Percentiles rank a stretch among this genome's conserved stretches.
Conservation (phyloP, 805 yeast genomes). For the Wickerhamia fluorescens region DNA sequence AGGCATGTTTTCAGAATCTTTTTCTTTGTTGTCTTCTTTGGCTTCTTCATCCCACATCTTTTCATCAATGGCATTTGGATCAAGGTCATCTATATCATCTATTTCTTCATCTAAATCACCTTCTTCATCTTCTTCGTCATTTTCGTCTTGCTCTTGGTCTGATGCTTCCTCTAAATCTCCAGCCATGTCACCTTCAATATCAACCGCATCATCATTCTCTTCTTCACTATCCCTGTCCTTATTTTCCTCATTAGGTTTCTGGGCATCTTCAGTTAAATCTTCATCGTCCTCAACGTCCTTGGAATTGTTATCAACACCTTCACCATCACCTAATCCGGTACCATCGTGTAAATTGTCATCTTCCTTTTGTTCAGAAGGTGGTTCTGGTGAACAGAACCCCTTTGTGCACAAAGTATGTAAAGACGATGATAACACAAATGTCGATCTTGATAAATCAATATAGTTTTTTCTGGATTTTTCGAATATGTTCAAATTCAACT, state of each 20-base stretch:
- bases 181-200: slow-evolving; percentile 95
- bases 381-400: slow-evolving; percentile 92
- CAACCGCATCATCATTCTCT: slow-evolving; percentile 82
- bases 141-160: slow-evolving; percentile 49
- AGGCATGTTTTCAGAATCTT: slow-evolving; percentile 68
- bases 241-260: slow-evolving; percentile 66
- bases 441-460: slow-evolving; percentile 49
- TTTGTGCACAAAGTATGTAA: slow-evolving; percentile 58
- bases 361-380: slow-evolving; percentile 57
- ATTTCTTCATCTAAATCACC: slow-evolving; percentile 80
- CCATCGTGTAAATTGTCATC: slow-evolving; percentile 69
- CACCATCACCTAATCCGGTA: slow-evolving; percentile 90
- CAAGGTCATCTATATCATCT: slow-evolving; percentile 82
- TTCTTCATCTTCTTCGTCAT: slow-evolving; percentile 35
- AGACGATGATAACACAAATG: slow-evolving; percentile 49
- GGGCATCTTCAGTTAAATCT: slow-evolving; percentile 74
- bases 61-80: slow-evolving; percentile 92
- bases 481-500: slow-evolving; percentile 39
- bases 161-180: slow-evolving; percentile 82
- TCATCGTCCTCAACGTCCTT: slow-evolving; percentile 90
- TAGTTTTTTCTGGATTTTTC: slow-evolving; percentile 43
- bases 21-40: slow-evolving; percentile 68
- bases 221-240: slow-evolving; percentile 51
- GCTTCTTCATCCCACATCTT: slow-evolving; percentile 98
- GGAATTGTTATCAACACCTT: slow-evolving; percentile 73